Base-by-base conservation (phyloP, 371 early-diverging fungal species). In the Lichtheimia hyalospora region DNA sequence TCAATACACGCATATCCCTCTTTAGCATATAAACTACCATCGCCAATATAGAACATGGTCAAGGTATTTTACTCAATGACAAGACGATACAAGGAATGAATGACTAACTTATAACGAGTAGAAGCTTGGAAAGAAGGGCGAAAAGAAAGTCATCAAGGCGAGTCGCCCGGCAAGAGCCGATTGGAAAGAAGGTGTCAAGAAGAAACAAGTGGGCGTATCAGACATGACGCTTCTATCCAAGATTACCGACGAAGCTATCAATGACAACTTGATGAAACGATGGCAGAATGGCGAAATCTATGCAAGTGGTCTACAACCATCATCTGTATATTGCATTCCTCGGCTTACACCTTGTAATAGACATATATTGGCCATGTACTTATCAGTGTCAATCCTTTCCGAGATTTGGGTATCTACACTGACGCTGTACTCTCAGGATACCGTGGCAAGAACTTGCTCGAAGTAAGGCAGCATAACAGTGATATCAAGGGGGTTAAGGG, bases 341-440 rank as follows among this genome's bases (percentile, higher is more conserved):
- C 34, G 34, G 24, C 48, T 46, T 23, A 58, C 44, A 15, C 27
- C 27, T 58, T 52, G 15, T 15, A 40, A 25, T 81, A 91, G 89
- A 93, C 93, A 13, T 92, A 92, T 70, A 93, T 93, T 64, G 92
- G 92, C 20, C 89, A 92, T 74, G 93, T 93, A 60, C 77, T 93
- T 61, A 92, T 93, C 68, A 89, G 90, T 78, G 93, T 93, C 39
- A 93, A 93, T 66, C 93, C 93, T 20, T 93, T 93, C 76, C 83
- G 83, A 61, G 93, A 92, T 58, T 75, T 92, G 49, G 92, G 92
- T 27, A 89, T 93, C 46, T 93, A 93, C 62, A 90, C 91, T 13
- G 88, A 88, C 51, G 82, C 84, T 39, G 81, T 91, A 12, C 75
- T 93, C 50, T 70, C 75, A 43, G 82, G 84, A 60, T 93, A 93